Evolutionary conservation across 257 asterid genomes (phyloP), one percentile per base, ranked within the genome.

Genomic region (Solanum sejunctum): DNA sequence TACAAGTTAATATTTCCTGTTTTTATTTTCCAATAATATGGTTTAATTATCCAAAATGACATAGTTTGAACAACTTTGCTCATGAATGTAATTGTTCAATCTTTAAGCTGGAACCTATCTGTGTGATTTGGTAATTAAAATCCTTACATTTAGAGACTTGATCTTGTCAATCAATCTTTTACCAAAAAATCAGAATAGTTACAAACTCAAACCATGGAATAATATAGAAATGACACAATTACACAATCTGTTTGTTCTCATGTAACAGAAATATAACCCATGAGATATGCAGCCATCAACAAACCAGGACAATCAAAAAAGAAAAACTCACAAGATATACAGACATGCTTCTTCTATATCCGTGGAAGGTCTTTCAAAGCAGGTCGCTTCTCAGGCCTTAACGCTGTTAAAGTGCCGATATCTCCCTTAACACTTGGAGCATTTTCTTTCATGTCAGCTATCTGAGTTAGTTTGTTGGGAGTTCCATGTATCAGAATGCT

Each of bases 401-500:
- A 80, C 47, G 87, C 70, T 60, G 97, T 91, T 81, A 89, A 20
- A 85, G 87, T 86, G 20, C 92, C 92, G 20, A 86, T 52, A 15
- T 89, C 89, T 49, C 82, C 52, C 88, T 90, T 93, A 21, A 66
- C 79, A 12, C 23, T 47, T 32, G 89, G 88, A 71, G 77, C 88
- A 83, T 93, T 95, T 88, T 92, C 97, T 84, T 95, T 95, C 95
- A 91, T 87, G 82, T 91, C 89, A n/a, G 86, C 87, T n/a, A 36
- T 70, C 17, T 70, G 71, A 32, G 61, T 81, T 51, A 56, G 85
- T 90, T 93, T 93, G n/a, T 85, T 83, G 2, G 98, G 97, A 3
- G 98, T 95, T 64, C 93, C 97, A 70, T 91, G 97, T 64, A 92
- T 92, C 88, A 92, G 66, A 63, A 92, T 92, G 85, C 92, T 87